These are phyloP conservation scores for Triticum urartu DNA, from an alignment of 176 grass and related monocot genomes.

Conservation along the genomic window DNA sequence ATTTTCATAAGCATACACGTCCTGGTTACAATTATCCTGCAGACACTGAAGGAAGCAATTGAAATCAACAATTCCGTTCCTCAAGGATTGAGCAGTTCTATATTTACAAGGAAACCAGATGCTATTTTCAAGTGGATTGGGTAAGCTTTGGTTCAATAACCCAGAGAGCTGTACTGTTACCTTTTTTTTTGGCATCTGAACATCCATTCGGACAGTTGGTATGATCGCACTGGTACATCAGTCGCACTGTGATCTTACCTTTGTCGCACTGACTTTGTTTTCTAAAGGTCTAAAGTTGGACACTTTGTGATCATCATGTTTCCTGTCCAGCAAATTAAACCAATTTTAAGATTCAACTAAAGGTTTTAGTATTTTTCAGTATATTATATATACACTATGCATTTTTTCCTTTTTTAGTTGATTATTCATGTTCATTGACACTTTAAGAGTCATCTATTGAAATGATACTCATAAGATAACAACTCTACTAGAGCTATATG, in stretches of 20 bases:
- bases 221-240: background rate
- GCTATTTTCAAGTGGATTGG: constrained; percentile 98
- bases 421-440: background rate
- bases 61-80: constrained; percentile 96
- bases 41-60: constrained; percentile 93
- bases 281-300: background rate
- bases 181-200: background rate
- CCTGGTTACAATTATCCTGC: background rate
- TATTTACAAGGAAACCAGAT: constrained; percentile 89
- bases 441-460: background rate
- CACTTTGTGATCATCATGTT: background rate
- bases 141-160: constrained; percentile 51
- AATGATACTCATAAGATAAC: background rate
- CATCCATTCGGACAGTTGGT: background rate
- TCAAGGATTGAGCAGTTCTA: constrained; percentile 96
- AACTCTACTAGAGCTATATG: background rate
- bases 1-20: background rate
- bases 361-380: background rate
- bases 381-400: background rate
- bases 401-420: background rate
- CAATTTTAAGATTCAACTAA: background rate
- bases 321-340: background rate
- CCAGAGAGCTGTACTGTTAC: background rate
- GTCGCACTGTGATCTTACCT: background rate
- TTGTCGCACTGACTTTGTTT: background rate